These are phyloP conservation scores for Pseudogymnoascus sp. DNA, from an alignment of 2,329 filamentous ascomycete species.

Conservation along the genomic window DNA sequence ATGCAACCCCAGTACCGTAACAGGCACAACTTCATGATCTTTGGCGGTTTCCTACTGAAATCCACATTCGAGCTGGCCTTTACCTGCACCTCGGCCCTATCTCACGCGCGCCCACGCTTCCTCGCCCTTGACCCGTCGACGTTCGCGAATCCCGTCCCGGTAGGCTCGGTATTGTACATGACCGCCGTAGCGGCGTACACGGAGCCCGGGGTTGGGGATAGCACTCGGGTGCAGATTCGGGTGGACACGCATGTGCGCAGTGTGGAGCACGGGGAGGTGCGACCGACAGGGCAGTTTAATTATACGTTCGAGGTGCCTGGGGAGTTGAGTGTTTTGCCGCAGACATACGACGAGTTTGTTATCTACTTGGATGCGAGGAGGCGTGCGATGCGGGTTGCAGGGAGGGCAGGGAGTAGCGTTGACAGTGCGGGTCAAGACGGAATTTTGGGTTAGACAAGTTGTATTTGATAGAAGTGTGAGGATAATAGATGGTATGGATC, in stretches of 20 bases:
- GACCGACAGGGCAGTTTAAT: constrained; percentile 63
- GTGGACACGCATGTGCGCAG: constrained; percentile 61
- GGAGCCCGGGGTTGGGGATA: constrained; percentile 32
- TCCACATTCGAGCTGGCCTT: constrained; percentile 66
- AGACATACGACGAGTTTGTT: constrained; percentile 31
- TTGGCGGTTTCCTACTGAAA: constrained; percentile 63
- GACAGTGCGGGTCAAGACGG: constrained; percentile 9
- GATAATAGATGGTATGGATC: neutral
- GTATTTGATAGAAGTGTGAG: neutral
- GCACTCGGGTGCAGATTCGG: constrained; percentile 56
- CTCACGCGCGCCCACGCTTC: constrained; percentile 59
- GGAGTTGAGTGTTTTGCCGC: constrained; percentile 57
- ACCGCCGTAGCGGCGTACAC: constrained; percentile 61
- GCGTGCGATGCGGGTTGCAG: constrained; percentile 19
- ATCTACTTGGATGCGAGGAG: constrained; percentile 32
- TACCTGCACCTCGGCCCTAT: constrained; percentile 60
- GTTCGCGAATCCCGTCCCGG: constrained; percentile 64
- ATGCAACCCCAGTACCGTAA: constrained; percentile 67
- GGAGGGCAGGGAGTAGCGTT: constrained; percentile 4
- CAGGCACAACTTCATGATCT: constrained; percentile 66
- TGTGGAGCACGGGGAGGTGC: constrained; percentile 58
- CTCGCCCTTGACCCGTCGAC: constrained; percentile 61
- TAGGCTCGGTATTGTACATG: constrained; percentile 62
- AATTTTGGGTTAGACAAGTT: neutral
- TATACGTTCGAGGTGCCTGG: constrained; percentile 62